Conservation (phyloP, 495 filamentous ascomycete species). For the Penicillium macrosclerotiorum region DNA sequence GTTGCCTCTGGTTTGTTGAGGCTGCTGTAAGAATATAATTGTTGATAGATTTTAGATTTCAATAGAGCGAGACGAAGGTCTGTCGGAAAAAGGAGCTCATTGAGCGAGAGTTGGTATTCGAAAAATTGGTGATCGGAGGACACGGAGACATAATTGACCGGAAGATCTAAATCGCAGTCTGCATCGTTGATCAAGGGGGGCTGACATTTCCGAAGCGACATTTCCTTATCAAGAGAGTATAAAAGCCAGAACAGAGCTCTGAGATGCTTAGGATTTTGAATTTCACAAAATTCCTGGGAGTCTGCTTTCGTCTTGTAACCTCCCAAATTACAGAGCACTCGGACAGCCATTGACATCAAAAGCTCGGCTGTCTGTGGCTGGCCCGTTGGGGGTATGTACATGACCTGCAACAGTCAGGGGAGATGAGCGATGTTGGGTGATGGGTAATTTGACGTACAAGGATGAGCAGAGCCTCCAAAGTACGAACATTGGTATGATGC, state of each 20-base stretch:
- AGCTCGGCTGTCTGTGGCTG: conserved; percentile 1
- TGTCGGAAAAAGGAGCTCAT: background rate
- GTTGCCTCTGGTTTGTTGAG: background rate
- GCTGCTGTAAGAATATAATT: background rate
- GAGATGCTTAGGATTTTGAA: background rate
- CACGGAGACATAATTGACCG: background rate
- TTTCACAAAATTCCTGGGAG: background rate
- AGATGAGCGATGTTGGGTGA: background rate
- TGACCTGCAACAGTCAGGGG: background rate
- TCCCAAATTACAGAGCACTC: background rate
- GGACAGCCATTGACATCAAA: background rate
- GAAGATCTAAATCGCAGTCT: conserved; percentile 21
- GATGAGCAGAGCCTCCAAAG: background rate
- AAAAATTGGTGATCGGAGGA: conserved; percentile 4
- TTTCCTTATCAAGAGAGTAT: conserved; percentile 31
- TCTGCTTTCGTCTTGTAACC: background rate
- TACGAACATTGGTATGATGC: conserved; percentile 1
- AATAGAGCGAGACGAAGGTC: conserved; percentile 1
- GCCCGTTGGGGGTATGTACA: background rate
- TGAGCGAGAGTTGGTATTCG: background rate
- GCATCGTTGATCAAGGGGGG: conserved; percentile 26
- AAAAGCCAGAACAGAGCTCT: conserved; percentile 30
- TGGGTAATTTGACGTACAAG: background rate
- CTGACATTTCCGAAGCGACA: conserved; percentile 23
- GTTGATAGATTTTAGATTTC: background rate